Evolutionary conservation across 805 yeast genomes (phyloP), one percentile per base, ranked within the genome.

Genomic region (Zygosaccharomyces siamensis): DNA sequence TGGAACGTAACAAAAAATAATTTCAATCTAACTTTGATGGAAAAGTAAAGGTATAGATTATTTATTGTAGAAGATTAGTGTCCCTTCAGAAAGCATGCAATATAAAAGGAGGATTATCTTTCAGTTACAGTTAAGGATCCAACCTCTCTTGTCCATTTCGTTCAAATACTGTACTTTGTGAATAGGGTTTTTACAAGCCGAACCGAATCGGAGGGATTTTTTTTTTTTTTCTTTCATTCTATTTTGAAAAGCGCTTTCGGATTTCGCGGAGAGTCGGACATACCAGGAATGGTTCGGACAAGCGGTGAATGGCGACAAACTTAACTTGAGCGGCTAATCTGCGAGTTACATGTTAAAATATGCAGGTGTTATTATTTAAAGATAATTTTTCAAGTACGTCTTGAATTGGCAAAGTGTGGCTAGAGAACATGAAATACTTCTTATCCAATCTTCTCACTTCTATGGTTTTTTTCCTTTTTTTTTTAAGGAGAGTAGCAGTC

Each of bases 121-220:
- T 7, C 20, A n/a, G 23, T n/a, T 31, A 16, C 26, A 16, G 5
- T 33, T 5, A 18, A 10, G 4, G 37, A 33, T 33, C 16, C 37
- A 14, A 33, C 6, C 20, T 14, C 11, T 39, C 33, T 39, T 26
- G 35, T n/a, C 6, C 32, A 39, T 27, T 24, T 31, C 32, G 30
- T 41, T 31, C 44, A 41, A 41, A 41, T 41, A 33, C 30, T 36
- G 27, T 18, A 41, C 18, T 18, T 41, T 39, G 32, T 30, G 32
- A 33, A 30, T 23, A 40, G 18, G 36, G 21, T 11, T 33, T 23
- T 30, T 41, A 41, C 28, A 23, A 16, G 44, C 44, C 44, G 44
- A 41, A 30, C 44, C 44, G 44, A 41, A 30, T 24, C n/a, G 44
- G 44, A 41, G 44, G 37, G 44, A 41, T 41, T 41, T 41, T 41